A percentile compares a stretch with the other conserved stretches of the same genome.
Evolutionary conservation across 345 rosid species (phyloP).

Genomic region (Draba incana): DNA sequence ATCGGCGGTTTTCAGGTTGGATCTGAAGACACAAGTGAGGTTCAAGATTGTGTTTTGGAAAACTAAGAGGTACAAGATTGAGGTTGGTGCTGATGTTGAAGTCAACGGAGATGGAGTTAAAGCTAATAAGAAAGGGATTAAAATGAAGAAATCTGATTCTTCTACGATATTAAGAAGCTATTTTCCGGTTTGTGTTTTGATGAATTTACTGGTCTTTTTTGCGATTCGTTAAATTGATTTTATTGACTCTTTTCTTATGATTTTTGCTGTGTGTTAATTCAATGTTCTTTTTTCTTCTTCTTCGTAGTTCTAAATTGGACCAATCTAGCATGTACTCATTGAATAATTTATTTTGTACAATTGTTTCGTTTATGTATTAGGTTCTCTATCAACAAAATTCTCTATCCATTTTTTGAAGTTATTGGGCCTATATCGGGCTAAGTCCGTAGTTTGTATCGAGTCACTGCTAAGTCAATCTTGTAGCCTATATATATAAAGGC

Average conservation of each 20-base stretch:
- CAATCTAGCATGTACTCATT: background rate
- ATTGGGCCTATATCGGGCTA: too few relatives aligned
- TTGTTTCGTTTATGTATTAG: conserved; percentile 8
- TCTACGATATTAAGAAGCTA: conserved; percentile 19
- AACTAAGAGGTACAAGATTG: conserved; percentile 55
- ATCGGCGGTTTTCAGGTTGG: too few relatives aligned
- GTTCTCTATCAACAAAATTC: conserved; percentile 4
- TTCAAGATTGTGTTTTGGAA: conserved; percentile 64
- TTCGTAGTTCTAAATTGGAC: conserved; percentile 9
- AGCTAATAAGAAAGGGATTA: conserved; percentile 39
- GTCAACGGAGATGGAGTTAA: conserved; percentile 50
- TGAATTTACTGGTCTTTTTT: conserved; percentile 25
- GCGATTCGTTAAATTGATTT: conserved; percentile 13
- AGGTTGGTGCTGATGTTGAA: conserved; percentile 53
- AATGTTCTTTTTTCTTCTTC: background rate
- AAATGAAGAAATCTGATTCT: conserved; percentile 47
- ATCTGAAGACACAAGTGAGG: conserved; percentile 51
- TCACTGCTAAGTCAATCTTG: too few relatives aligned
- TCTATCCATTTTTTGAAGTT: background rate
- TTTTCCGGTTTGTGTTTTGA: conserved; percentile 28
- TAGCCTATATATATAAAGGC: too few relatives aligned
- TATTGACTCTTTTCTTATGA: background rate
- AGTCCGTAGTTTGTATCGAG: too few relatives aligned
- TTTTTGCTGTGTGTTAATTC: conserved; percentile 2
- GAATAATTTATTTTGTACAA: background rate